phyloP scores from a whole-genome alignment of 1,284 basidiomycete species.

The Trichosporon sp. region DNA sequence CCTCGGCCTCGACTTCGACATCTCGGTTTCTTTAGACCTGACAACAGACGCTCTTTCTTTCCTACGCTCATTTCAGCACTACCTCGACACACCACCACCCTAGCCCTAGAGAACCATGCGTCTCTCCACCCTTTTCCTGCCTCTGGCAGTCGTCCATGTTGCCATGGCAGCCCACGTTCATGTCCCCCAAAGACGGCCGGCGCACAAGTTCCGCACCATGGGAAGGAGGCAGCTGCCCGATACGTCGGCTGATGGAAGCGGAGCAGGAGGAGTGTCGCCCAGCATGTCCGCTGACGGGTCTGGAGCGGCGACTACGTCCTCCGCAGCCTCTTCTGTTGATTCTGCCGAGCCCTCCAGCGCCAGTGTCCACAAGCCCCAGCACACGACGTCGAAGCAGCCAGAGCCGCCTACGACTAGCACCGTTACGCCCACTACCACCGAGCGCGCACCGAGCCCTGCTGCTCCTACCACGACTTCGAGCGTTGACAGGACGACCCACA shows the following conservation, averaged over 20 bases:
- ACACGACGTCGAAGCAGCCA: background rate
- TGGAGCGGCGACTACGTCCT: background rate
- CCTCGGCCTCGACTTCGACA: background rate
- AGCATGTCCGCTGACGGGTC: background rate
- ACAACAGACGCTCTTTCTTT: background rate
- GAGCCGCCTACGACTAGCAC: background rate
- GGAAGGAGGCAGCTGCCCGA: background rate
- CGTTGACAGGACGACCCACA: background rate
- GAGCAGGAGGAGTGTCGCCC: background rate
- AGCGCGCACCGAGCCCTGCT: background rate
- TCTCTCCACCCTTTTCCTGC: slow-evolving; percentile 3
- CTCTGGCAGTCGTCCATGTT: background rate
- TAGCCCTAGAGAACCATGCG: background rate
- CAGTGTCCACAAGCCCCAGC: background rate
- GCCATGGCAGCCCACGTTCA: background rate
- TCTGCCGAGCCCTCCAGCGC: background rate
- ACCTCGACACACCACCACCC: background rate
- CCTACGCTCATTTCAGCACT: background rate
- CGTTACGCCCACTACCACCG: background rate
- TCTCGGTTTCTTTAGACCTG: background rate
- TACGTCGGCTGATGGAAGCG: background rate
- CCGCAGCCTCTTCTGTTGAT: background rate
- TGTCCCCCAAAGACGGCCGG: background rate
- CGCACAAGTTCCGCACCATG: background rate
- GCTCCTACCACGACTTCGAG: background rate